These are phyloP conservation scores for Heterobasidion parviporum DNA, from an alignment of 1,284 basidiomycete species.

Conservation along the genomic window DNA sequence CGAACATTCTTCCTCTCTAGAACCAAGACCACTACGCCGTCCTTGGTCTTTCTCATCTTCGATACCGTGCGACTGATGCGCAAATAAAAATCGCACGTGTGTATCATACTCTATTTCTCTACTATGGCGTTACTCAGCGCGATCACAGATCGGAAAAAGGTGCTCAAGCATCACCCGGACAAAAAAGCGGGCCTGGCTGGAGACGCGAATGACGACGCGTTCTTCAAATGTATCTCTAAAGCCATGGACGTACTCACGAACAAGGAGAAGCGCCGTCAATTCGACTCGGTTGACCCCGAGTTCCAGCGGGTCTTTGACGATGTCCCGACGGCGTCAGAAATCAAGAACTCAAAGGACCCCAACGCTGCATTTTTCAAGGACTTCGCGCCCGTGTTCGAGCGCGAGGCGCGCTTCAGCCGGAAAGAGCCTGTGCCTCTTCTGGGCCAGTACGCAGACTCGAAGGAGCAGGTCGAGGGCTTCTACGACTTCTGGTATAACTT, in stretches of 20 bases:
- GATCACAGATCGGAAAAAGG: slow-evolving; percentile 86
- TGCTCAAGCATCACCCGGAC: slow-evolving; percentile 98
- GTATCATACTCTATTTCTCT: slow-evolving; percentile 18
- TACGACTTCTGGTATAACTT: slow-evolving; percentile 99
- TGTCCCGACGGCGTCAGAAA: slow-evolving; percentile 59
- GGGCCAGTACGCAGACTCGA: slow-evolving; percentile 66
- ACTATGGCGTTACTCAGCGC: slow-evolving; percentile 1
- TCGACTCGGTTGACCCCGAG: slow-evolving; percentile 90
- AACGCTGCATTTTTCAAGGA: slow-evolving; percentile 54
- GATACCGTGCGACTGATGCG: slow-evolving; percentile 82
- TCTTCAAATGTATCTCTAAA: slow-evolving; percentile 99
- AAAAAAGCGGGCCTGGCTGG: slow-evolving; percentile 83
- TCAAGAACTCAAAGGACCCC: slow-evolving; percentile 49
- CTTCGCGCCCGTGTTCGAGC: slow-evolving; percentile 79
- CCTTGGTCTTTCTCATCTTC: slow-evolving; percentile 85
- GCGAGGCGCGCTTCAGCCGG: slow-evolving; percentile 89
- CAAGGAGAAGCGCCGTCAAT: slow-evolving; percentile 85
- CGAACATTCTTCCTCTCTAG: slow-evolving; percentile 26
- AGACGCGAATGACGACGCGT: slow-evolving; percentile 88
- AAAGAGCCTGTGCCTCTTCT: slow-evolving; percentile 81
- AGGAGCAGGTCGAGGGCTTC: slow-evolving; percentile 85
- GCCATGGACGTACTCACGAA: slow-evolving; percentile 89
- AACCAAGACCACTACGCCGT: slow-evolving; percentile 99
- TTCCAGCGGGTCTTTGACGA: slow-evolving; percentile 73
- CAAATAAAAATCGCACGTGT: slow-evolving; percentile 96